Percentiles rank a stretch among this genome's conserved stretches.
phyloP scores from a whole-genome alignment of 306 rosid species.

The Trifolium dubium region DNA sequence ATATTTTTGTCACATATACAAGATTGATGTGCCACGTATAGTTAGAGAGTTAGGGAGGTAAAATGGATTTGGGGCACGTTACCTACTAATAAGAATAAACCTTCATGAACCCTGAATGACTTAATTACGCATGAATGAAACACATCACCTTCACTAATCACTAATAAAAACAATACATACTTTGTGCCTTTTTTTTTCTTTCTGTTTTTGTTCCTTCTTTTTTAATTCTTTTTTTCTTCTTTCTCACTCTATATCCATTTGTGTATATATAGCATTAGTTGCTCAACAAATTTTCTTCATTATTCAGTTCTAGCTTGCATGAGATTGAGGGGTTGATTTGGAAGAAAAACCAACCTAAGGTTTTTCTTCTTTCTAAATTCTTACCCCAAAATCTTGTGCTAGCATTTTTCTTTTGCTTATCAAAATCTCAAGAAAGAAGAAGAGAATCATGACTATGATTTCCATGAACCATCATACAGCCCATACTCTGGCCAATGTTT shows the following conservation, averaged over 20 bases:
- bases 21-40: neutral
- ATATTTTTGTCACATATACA: neutral
- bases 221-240: neutral
- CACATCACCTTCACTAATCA: constrained; percentile 7
- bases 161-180: constrained; percentile 10
- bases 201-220: neutral
- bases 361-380: constrained; percentile 32
- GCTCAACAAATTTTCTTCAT: constrained; percentile 38
- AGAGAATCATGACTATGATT: constrained; percentile 45
- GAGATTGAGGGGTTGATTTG: constrained; percentile 39
- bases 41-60: neutral
- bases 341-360: constrained; percentile 37
- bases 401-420: neutral
- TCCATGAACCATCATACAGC: constrained; percentile 25
- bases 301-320: constrained; percentile 41
- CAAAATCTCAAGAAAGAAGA: neutral
- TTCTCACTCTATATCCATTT: constrained; percentile 16
- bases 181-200: neutral
- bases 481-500: constrained; percentile 48
- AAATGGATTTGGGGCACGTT: constrained; percentile 61
- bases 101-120: constrained; percentile 60
- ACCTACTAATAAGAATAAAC: constrained; percentile 59
- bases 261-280: constrained; percentile 45
- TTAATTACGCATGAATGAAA: constrained; percentile 6
- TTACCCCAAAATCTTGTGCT: constrained; percentile 26